Percentiles rank a stretch among this genome's conserved stretches.
These are phyloP conservation scores for Cutaneotrichosporon cavernicola DNA, from an alignment of 1,284 basidiomycete genomes.

Conservation along the genomic window DNA sequence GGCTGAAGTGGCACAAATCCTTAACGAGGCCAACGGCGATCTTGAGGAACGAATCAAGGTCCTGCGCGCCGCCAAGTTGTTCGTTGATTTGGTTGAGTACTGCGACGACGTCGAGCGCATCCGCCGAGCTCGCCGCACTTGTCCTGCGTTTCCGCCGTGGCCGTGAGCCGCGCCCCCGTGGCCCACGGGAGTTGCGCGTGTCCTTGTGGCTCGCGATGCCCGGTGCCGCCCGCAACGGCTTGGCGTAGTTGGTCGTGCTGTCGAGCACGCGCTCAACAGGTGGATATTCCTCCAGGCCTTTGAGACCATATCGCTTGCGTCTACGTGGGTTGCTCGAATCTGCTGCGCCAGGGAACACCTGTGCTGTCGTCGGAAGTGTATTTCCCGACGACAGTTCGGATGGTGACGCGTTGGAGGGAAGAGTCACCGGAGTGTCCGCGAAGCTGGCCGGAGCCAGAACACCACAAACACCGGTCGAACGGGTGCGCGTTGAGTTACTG, in stretches of 20 bases:
- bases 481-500: too few species aligned
- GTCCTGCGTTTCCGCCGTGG: slow-evolving; percentile 18
- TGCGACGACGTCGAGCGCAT: slow-evolving; percentile 75
- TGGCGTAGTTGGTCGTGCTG: slow-evolving; percentile 70
- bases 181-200: background rate
- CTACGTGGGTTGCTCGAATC: background rate
- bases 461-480: too few species aligned
- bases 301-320: slow-evolving; percentile 36
- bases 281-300: slow-evolving; percentile 51
- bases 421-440: too few species aligned
- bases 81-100: slow-evolving; percentile 82
- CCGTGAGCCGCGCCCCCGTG: slow-evolving; percentile 5
- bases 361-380: slow-evolving; percentile 5
- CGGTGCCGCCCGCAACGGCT: slow-evolving; percentile 71
- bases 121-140: slow-evolving; percentile 36
- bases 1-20: slow-evolving; percentile 78
- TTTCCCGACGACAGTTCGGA: background rate
- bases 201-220: slow-evolving; percentile 53
- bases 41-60: slow-evolving; percentile 72
- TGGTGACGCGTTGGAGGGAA: too few species aligned
- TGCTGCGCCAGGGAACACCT: background rate
- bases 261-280: slow-evolving; percentile 66
- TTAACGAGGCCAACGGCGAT: slow-evolving; percentile 76
- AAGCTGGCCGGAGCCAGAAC: too few species aligned
- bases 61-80: slow-evolving; percentile 69